Conservation (phyloP, 768 basidiomycete genomes). For the Auricularia heimuer region DNA sequence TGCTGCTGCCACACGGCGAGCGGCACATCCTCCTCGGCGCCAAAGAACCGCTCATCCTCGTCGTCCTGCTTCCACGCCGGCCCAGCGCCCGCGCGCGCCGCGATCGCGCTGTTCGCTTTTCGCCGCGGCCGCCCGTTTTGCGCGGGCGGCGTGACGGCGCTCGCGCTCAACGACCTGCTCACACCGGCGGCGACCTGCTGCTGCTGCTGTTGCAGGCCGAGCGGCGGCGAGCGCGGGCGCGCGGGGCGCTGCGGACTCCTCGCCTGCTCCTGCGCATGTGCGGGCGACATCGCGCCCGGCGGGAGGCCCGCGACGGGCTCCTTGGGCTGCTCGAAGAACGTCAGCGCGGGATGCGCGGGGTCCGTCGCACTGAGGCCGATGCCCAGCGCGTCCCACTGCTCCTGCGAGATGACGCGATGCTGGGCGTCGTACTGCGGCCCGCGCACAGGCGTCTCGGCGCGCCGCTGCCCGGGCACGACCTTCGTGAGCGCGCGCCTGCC, state of each 20-base stretch:
- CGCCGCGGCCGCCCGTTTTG: slow-evolving; percentile 42
- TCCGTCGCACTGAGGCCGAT: neutral
- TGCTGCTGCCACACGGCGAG: slow-evolving; percentile 69
- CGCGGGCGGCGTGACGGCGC: slow-evolving; percentile 31
- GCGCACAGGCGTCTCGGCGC: slow-evolving; percentile 79
- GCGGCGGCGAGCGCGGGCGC: slow-evolving; percentile 44
- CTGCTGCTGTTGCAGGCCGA: slow-evolving; percentile 25
- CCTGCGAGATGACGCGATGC: slow-evolving; percentile 85
- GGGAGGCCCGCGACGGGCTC: slow-evolving; percentile 31
- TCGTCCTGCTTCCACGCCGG: neutral
- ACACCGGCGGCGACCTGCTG: slow-evolving; percentile 24
- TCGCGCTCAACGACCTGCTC: slow-evolving; percentile 68
- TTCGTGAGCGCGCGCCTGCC: slow-evolving; percentile 55
- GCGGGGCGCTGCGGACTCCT: slow-evolving; percentile 24
- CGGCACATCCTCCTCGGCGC: slow-evolving; percentile 69
- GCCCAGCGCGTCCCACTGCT: slow-evolving; percentile 38
- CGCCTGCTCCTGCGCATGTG: slow-evolving; percentile 28
- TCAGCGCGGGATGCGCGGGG: neutral
- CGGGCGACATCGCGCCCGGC: slow-evolving; percentile 55
- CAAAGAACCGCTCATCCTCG: slow-evolving; percentile 28
- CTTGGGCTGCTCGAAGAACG: neutral
- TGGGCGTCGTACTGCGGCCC: slow-evolving; percentile 93
- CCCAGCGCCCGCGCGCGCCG: slow-evolving; percentile 21
- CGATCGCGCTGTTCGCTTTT: slow-evolving; percentile 52
- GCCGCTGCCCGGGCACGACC: slow-evolving; percentile 39